Percentiles rank a stretch among this genome's conserved stretches.
These are phyloP conservation scores for Penicillium robsamsonii DNA, from an alignment of 495 filamentous ascomycete genomes.

Conservation along the genomic window DNA sequence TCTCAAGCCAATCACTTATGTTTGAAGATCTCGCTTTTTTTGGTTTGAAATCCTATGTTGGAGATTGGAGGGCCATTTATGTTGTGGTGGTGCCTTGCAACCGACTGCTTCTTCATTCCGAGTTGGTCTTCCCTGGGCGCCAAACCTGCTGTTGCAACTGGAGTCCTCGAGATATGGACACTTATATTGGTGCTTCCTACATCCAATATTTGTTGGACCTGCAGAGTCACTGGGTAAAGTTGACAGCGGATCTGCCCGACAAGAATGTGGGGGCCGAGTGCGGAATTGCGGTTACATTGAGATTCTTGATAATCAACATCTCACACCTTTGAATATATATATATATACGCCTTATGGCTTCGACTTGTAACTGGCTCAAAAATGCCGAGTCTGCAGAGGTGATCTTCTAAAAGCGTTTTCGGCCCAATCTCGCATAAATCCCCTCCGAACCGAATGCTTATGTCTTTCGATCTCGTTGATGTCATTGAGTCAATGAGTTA, in stretches of 20 bases:
- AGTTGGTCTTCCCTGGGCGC: no score
- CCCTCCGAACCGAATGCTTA: not conserved
- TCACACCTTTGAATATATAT: no score
- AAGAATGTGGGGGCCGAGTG: constrained; percentile 7
- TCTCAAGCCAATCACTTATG: no score
- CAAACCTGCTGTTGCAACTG: no score
- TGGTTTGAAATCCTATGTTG: no score
- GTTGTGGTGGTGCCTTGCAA: no score
- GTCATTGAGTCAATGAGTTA: not conserved
- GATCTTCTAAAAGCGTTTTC: not conserved
- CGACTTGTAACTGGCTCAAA: not conserved
- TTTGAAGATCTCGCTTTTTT: no score
- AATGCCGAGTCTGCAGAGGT: not conserved
- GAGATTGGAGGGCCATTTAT: no score
- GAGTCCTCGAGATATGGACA: no score
- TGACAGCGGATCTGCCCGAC: not conserved
- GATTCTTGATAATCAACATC: not conserved
- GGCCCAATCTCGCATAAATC: not conserved
- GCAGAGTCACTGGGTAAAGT: not conserved
- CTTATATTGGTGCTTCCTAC: no score
- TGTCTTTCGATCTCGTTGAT: not conserved
- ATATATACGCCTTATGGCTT: not conserved
- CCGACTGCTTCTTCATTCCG: no score
- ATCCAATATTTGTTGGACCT: no score
- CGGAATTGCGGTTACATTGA: not conserved